A percentile compares a stretch with the other conserved stretches of the same genome.
Evolutionary conservation across 2,329 filamentous ascomycete species (phyloP).

Genomic region (Bipolaris gigantea): DNA sequence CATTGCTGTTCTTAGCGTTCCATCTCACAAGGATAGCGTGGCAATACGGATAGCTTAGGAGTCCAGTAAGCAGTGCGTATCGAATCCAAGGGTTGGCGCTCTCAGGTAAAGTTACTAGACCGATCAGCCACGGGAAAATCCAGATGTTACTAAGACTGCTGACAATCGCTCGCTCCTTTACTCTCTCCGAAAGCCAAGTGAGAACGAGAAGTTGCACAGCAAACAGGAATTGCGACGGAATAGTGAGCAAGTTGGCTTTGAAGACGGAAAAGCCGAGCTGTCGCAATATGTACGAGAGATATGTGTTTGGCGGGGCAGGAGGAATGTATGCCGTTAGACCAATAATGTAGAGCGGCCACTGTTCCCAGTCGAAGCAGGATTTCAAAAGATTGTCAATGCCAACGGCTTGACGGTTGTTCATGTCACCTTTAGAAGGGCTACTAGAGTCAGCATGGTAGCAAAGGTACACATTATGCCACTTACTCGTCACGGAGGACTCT

Average conservation of each 20-base stretch:
- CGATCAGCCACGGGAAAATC: neutral
- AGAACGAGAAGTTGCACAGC: slow-evolving; percentile 43
- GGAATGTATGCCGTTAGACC: neutral
- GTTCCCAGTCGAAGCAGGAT: too few relatives aligned
- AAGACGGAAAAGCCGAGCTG: slow-evolving; percentile 64
- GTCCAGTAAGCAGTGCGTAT: neutral
- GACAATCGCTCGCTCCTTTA: neutral
- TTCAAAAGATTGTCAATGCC: too few relatives aligned
- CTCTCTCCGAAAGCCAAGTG: neutral
- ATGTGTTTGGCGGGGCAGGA: neutral
- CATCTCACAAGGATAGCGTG: neutral
- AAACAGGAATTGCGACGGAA: slow-evolving; percentile 49
- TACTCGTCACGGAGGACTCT: too few relatives aligned
- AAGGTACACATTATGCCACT: too few relatives aligned
- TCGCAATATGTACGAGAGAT: slow-evolving; percentile 60
- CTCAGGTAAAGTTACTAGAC: neutral
- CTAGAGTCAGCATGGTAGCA: too few relatives aligned
- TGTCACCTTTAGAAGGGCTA: too few relatives aligned
- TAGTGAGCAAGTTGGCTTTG: slow-evolving; percentile 64
- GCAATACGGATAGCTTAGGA: neutral
- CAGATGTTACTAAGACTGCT: neutral
- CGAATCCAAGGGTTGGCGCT: neutral
- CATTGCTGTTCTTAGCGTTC: neutral
- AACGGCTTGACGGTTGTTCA: too few relatives aligned
- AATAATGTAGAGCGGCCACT: too few relatives aligned